Base-by-base conservation (phyloP, 2,329 filamentous ascomycete genomes). In the Hortaea werneckii region DNA sequence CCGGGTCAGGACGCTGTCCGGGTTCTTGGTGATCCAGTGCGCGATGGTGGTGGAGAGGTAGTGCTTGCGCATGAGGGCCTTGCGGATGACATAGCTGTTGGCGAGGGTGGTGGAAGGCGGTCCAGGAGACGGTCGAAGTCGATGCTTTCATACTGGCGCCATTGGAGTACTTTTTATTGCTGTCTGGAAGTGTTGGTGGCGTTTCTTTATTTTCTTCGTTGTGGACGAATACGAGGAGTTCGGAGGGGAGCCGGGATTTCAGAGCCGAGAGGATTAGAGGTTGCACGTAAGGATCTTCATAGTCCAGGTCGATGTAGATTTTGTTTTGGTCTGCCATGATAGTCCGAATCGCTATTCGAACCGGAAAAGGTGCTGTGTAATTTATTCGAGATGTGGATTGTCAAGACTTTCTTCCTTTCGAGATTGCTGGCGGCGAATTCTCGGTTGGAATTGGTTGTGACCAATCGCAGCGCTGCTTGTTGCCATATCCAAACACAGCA, bases 21-120 rank as follows among this genome's bases (percentile, higher is more conserved):
- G 87, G 56, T 92, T 75, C 65, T 98, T 98, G 35, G 82, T 80
- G 5, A 85, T 72, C 87, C 89, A 96, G 61, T 85, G 83, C 40
- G 85, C 77, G 20, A 95, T 78, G 0, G 89, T 95, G 13, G 82
- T 79, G 3, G 84, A 83, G 3, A 98, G 76, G 63, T 92, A 96
- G 65, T 98, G 92, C 67, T 98, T 98, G 48, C 92, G 80, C 57
- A 96, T 96, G 13, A 98, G 74, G 0, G 92, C 92, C 71, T 96
- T 96, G 58, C 92, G 85, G 63, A 96, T 94, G 61, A 95, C 78
- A 66, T 95, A 96, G 60, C 87, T 86, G 67, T 95, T 96, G 55
- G 86, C 75, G 1, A 95, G 72, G 8, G 76, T 79, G 0, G 78
- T 79, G 0, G 66, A 62, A 0, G 83, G 67, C 54, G 87, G 1